phyloP scores from a whole-genome alignment of 2,329 filamentous ascomycete genomes.

The Neonectria magnoliae region DNA sequence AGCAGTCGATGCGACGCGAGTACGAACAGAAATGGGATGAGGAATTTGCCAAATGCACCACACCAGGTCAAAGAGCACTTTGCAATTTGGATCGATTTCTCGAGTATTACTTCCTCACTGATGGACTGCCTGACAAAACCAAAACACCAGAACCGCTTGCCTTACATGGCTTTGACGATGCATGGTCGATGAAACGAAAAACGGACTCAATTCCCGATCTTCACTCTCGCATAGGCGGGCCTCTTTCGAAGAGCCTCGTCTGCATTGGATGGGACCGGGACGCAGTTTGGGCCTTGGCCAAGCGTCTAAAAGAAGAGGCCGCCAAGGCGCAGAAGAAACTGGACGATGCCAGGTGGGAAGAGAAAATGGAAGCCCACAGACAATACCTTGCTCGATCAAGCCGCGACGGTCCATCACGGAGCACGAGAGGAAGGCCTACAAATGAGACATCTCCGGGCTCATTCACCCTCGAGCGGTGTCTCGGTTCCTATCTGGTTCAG shows the following conservation, averaged over 20 bases:
- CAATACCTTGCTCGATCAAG: background rate
- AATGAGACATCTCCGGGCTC: background rate
- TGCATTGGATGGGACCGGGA: constrained; percentile 16
- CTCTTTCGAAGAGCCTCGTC: background rate
- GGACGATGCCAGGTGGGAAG: background rate
- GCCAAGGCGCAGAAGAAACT: background rate
- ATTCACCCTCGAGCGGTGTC: constrained; percentile 15
- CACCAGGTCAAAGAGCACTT: constrained; percentile 7
- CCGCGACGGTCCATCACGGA: background rate
- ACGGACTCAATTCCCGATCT: background rate
- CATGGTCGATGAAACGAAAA: background rate
- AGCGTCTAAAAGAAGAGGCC: background rate
- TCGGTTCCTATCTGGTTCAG: constrained; percentile 20
- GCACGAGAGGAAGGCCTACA: background rate
- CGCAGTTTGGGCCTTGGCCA: background rate
- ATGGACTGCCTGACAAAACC: constrained; percentile 10
- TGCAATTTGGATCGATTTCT: constrained; percentile 7
- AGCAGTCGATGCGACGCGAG: constrained; percentile 15
- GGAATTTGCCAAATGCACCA: constrained; percentile 8
- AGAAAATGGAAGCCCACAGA: constrained; percentile 6
- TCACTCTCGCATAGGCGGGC: background rate
- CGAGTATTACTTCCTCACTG: constrained; percentile 21
- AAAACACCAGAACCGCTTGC: constrained; percentile 13
- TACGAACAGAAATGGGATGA: constrained; percentile 13
- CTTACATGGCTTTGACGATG: background rate